Evolutionary conservation across 306 rosid species (phyloP).

Genomic region (Purshia tridentata): DNA sequence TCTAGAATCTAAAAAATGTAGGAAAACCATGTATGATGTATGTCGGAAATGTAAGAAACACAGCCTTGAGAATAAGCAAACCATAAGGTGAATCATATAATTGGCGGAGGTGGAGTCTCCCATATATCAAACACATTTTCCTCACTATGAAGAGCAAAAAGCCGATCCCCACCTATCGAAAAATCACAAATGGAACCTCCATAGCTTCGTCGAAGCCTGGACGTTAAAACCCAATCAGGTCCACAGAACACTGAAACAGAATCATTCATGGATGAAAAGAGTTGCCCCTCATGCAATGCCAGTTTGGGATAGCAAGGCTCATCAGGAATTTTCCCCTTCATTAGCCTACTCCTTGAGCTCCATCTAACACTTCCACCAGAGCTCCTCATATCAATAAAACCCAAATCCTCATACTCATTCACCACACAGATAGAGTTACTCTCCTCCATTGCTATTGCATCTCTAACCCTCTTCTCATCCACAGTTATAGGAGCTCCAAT

Average conservation of each 20-base stretch:
- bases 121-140: constrained; percentile 94
- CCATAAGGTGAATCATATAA: constrained; percentile 39
- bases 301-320: constrained; percentile 92
- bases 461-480: constrained; percentile 81
- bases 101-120: constrained; percentile 85
- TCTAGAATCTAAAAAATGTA: constrained; percentile 11
- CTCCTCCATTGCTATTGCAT: constrained; percentile 89
- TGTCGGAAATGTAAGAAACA: constrained; percentile 17
- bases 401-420: constrained; percentile 89
- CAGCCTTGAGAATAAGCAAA: constrained; percentile 18
- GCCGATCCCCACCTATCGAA: constrained; percentile 93
- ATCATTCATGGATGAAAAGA: constrained; percentile 94
- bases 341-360: constrained; percentile 85
- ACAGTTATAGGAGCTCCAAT: constrained; percentile 52
- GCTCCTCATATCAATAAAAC: constrained; percentile 81
- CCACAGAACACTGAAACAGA: constrained; percentile 89
- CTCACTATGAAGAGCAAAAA: constrained; percentile 87
- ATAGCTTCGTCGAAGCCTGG: constrained; percentile 71
- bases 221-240: constrained; percentile 83
- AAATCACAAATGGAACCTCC: constrained; percentile 96
- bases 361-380: constrained; percentile 65
- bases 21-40: constrained; percentile 27
- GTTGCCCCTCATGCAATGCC: constrained; percentile 84
- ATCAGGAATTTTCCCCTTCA: constrained; percentile 85
- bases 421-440: constrained; percentile 80